Evolutionary conservation across 352 stramenopile species (phyloP), one percentile per base, ranked within the genome.

Genomic region (Phytophthora uliginosa): DNA sequence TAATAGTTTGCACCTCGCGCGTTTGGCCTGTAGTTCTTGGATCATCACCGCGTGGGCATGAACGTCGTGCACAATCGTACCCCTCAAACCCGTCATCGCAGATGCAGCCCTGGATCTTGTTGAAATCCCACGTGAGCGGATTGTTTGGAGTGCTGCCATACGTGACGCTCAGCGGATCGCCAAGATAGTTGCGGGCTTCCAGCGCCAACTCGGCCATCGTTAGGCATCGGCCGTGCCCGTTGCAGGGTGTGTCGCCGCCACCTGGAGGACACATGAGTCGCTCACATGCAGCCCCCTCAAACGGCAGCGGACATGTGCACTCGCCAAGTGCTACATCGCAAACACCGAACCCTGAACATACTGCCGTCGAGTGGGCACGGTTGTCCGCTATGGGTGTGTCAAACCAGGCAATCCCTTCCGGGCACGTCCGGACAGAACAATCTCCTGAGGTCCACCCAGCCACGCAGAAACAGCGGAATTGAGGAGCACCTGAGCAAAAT

Each of bases 81-180:
- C 91, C 90, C 33, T 85, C 73, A 42, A 89, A 98, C 7, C 91
- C 92, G 12, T 63, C 57, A 69, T 98, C 92, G 75, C 94, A 98
- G 28, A 90, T 31, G 76, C 94, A 98, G 28, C 89, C 92, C n/a
- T 93, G 77, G 48, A 98, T 93, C 63, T 94, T 94, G 76, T 95
- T 84, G 20, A 85, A 85, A 67, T 98, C 94, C 94, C 94, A 98
- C 7, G 84, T 92, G 48, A 68, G 72, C 0, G 86, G 84, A 51
- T 85, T 81, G 73, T 94, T 94, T 22, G 86, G 86, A n/a, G 77
- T 88, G 10, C 60, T 66, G 34, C 88, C 85, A 69, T 94, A 95
- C n/a, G 80, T 85, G 62, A 88, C 67, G 33, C 68, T 64, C 5
- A 88, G 50, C 2, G 83, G 86, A 10, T 93, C 84, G 24, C 84